A percentile compares a stretch with the other conserved stretches of the same genome.
Evolutionary conservation across 805 yeast species (phyloP).

Genomic region (Tetrapisispora nanseiensis): DNA sequence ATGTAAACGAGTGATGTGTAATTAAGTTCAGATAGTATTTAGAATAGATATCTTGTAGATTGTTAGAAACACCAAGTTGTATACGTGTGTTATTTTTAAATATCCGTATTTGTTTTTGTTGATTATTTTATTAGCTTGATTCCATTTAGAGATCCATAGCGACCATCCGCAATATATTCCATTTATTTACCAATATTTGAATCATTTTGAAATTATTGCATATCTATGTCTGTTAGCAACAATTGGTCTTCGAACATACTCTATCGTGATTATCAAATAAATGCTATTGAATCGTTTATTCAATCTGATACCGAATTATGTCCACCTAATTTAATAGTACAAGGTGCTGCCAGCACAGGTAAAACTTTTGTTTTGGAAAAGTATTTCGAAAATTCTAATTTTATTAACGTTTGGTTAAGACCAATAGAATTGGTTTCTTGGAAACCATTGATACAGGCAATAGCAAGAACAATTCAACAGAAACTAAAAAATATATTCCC

Average conservation of each 20-base stretch:
- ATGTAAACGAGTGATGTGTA: too few relatives aligned
- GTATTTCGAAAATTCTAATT: conserved; percentile 12
- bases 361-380: conserved; percentile 19
- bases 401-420: conserved; percentile 14
- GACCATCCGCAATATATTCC: too few relatives aligned
- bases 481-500: conserved; percentile 13
- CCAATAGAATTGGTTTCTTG: conserved; percentile 26
- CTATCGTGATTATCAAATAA: conserved; percentile 21
- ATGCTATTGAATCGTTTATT: conserved; percentile 15
- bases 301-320: conserved; percentile 13
- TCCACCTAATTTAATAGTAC: conserved; percentile 20
- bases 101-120: too few relatives aligned
- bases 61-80: too few relatives aligned
- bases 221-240: background rate
- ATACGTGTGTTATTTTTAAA: too few relatives aligned
- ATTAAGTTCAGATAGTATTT: too few relatives aligned
- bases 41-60: too few relatives aligned
- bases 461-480: conserved; percentile 18
- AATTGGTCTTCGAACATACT: background rate
- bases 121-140: too few relatives aligned
- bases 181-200: too few relatives aligned
- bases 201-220: background rate
- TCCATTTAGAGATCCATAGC: too few relatives aligned
- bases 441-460: conserved; percentile 26
- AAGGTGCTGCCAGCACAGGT: conserved; percentile 26